Conservation (phyloP, 2,329 filamentous ascomycete genomes). For the Aureobasidium sp. region DNA sequence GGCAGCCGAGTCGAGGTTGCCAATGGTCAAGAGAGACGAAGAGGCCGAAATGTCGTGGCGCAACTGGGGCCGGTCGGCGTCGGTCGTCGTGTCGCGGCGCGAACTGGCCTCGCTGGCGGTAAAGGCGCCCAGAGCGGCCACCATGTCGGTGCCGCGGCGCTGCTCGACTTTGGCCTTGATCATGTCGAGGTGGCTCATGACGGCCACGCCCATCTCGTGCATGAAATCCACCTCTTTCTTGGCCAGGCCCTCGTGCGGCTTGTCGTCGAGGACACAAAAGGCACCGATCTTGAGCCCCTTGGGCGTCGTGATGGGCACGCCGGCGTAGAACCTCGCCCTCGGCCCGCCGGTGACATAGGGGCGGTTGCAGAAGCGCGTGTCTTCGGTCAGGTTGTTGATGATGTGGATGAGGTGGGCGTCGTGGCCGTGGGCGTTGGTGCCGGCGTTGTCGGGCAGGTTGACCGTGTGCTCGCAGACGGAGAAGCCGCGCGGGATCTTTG, state of each 20-base stretch:
- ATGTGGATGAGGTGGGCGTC: conserved; percentile 12
- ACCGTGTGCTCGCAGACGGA: conserved; percentile 29
- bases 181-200: conserved; percentile 28
- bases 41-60: neutral
- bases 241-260: conserved; percentile 43
- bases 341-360: conserved; percentile 22
- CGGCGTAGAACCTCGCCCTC: conserved; percentile 42
- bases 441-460: conserved; percentile 7
- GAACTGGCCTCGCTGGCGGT: conserved; percentile 14
- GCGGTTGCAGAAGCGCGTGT: conserved; percentile 25
- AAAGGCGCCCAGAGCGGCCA: conserved; percentile 17
- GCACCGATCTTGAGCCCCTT: conserved; percentile 51
- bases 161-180: conserved; percentile 26
- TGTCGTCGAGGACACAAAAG: conserved; percentile 51
- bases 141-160: conserved; percentile 16
- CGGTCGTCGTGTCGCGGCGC: neutral
- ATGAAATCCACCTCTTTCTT: conserved; percentile 46
- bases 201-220: conserved; percentile 38
- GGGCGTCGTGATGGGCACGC: conserved; percentile 52
- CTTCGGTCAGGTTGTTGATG: conserved; percentile 23
- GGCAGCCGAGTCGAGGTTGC: neutral
- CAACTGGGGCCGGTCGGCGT: neutral
- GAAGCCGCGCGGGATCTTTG: conserved; percentile 26
- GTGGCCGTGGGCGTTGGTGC: conserved; percentile 19
- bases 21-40: neutral